phyloP scores from a whole-genome alignment of 768 basidiomycete species.

The Rubroboletus satanas region DNA sequence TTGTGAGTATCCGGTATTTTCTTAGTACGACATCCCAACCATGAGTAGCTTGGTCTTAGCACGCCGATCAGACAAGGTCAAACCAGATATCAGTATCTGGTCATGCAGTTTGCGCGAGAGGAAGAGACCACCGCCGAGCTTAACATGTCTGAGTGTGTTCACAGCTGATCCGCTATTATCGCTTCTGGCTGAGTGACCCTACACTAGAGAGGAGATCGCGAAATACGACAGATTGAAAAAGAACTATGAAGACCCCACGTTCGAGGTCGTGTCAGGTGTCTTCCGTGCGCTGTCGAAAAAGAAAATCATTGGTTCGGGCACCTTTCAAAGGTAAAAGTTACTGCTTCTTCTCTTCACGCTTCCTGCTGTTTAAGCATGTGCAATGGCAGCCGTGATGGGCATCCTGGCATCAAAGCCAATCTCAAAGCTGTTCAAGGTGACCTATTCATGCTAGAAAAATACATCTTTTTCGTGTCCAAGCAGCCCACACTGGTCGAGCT shows the following conservation, averaged over 20 bases:
- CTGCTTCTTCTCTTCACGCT: too few species aligned
- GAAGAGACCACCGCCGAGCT: slow-evolving; percentile 96
- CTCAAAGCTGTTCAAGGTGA: slow-evolving; percentile 96
- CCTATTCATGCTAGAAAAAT: slow-evolving; percentile 97
- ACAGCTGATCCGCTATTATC: neutral
- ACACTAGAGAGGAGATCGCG: slow-evolving; percentile 63
- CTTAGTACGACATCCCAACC: slow-evolving; percentile 2
- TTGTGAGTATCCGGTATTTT: slow-evolving; percentile 51
- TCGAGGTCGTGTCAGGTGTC: slow-evolving; percentile 90
- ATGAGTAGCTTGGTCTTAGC: slow-evolving; percentile 76
- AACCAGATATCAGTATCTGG: slow-evolving; percentile 94
- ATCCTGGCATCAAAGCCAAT: slow-evolving; percentile 96
- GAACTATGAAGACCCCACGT: slow-evolving; percentile 93
- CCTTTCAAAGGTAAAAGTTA: slow-evolving; percentile 72
- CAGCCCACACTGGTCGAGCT: slow-evolving; percentile 89
- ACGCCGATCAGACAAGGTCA: slow-evolving; percentile 97
- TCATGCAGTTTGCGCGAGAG: slow-evolving; percentile 96
- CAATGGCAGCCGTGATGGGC: slow-evolving; percentile 68
- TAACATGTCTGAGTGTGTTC: slow-evolving; percentile 82
- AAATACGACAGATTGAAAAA: slow-evolving; percentile 85
- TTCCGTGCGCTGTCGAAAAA: slow-evolving; percentile 89
- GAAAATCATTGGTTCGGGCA: slow-evolving; percentile 85
- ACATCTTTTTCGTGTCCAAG: slow-evolving; percentile 96
- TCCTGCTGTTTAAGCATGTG: neutral
- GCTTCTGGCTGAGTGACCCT: neutral